These are phyloP conservation scores for Chrysochromulina tobinii DNA, from an alignment of 78 protist species.

Conservation along the genomic window DNA sequence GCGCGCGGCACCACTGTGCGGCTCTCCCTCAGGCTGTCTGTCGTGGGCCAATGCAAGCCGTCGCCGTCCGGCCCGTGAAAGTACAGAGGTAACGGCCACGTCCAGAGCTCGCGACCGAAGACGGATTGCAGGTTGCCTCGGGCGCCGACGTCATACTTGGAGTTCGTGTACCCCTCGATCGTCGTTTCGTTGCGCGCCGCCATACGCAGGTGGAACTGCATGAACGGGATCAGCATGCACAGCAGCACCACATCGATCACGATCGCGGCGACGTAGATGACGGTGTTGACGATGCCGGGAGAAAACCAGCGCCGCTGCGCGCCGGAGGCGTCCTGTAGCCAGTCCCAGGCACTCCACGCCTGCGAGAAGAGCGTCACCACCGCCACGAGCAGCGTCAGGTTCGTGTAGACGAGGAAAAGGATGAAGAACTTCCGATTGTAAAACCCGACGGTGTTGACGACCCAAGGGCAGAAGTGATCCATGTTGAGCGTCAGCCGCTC, in stretches of 20 bases:
- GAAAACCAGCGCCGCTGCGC: too few relatives aligned
- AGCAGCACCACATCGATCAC: not conserved
- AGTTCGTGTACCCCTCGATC: not conserved
- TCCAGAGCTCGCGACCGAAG: not conserved
- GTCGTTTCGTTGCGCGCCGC: not conserved
- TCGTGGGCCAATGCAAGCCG: not conserved
- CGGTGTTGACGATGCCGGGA: not conserved
- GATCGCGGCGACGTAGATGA: not conserved
- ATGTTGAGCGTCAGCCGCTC: slow-evolving; percentile 37
- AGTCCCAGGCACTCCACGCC: too few relatives aligned
- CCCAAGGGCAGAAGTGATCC: slow-evolving; percentile 45
- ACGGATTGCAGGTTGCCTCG: not conserved
- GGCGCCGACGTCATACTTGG: not conserved
- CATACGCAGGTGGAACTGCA: not conserved
- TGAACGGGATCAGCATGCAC: too few relatives aligned
- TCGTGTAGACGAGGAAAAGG: slow-evolving; percentile 17
- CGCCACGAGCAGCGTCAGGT: not conserved
- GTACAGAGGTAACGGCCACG: not conserved
- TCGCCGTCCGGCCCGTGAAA: not conserved
- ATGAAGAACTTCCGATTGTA: slow-evolving; percentile 35
- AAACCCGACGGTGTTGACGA: slow-evolving; percentile 18
- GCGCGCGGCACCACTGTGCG: too few relatives aligned
- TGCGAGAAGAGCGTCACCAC: too few relatives aligned
- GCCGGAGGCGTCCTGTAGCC: too few relatives aligned
- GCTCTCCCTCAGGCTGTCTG: too few relatives aligned